Base-by-base conservation (phyloP, 768 basidiomycete species). In the Boletellus emodensis region DNA sequence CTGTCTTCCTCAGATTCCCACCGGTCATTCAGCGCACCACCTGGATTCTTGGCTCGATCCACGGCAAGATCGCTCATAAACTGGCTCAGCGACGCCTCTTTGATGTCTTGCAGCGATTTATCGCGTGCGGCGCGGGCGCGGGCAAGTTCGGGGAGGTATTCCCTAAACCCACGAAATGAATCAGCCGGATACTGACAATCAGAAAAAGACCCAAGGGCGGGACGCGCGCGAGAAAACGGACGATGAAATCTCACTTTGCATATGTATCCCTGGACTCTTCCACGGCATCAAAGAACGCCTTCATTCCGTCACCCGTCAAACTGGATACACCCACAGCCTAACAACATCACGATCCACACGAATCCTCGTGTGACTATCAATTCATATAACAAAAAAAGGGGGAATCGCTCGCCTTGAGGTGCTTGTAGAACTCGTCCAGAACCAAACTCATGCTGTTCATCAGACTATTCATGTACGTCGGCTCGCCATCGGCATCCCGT, bases 401-500 rank as follows among this genome's bases (percentile, higher is more conserved):
- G 9, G 13, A 32, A 44, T 11, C 30, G 30, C 79, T 36, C 44
- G 92, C 94, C 75, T 90, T 91, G 46, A 99, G 74, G 57, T 96
- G 87, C 69, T 94, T 91, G 72, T 99, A 99, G 61, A 99, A 99
- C 64, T 98, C 96, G 62, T 99, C 96, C 46, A 99, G 71, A 7
- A 99, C 95, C 46, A 99, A 70, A 66, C 94, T 94, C 96, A 99
- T 98, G 64, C 90, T 93, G 57, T 95, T 93, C 95, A 98, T 99
- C 56, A 99, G 73, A 64, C 92, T 94, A 66, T 91, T 94, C 94
- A 97, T 96, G 68, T 97, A 98, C 36, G 89, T 94, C 42, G 91
- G 90, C 63, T 95, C 96, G 44, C 90, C 94, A 55, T 94, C 87
- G 5, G 84, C 76, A 65, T 90, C 85, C 46, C 78, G 76, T 22